A percentile compares a stretch with the other conserved stretches of the same genome.
Conservation (phyloP, 441 rosid species). For the Arabidopsis lyrata region DNA sequence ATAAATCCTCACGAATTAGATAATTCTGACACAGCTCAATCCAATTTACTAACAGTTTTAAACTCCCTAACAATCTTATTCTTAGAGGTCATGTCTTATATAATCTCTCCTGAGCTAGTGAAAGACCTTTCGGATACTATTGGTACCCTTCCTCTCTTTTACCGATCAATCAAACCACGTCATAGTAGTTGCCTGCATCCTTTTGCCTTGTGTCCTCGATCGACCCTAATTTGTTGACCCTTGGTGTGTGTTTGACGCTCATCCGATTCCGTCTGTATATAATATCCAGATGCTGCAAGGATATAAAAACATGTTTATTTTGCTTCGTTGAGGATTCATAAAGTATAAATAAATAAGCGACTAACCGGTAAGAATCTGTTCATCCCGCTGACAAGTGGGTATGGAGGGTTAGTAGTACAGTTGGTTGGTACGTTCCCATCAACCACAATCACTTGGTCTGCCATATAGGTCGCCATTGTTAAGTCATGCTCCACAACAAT, state of each 20-base stretch:
- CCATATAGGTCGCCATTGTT: background rate
- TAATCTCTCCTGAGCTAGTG: background rate
- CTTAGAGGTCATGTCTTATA: too few relatives aligned
- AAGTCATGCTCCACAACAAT: constrained; percentile 62
- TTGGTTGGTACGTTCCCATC: background rate
- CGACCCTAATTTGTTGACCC: constrained; percentile 80
- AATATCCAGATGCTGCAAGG: constrained; percentile 69
- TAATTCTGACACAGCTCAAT: too few relatives aligned
- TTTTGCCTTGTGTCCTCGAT: constrained; percentile 85
- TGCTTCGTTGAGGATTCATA: background rate
- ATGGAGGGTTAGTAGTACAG: background rate
- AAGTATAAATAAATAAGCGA: background rate
- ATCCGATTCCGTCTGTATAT: constrained; percentile 66
- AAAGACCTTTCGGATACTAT: background rate
- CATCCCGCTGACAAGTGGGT: background rate
- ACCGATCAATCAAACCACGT: background rate
- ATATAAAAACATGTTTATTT: background rate
- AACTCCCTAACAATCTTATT: too few relatives aligned
- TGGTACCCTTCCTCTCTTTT: background rate
- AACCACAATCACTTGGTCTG: constrained; percentile 3
- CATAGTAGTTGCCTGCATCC: constrained; percentile 70
- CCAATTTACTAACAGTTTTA: too few relatives aligned
- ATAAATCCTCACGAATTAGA: too few relatives aligned
- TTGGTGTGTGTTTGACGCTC: constrained; percentile 64
- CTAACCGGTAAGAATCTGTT: constrained; percentile 75